A percentile compares a stretch with the other conserved stretches of the same genome.
These are phyloP conservation scores for Alternaria arbusti DNA, from an alignment of 2,329 filamentous ascomycete species.

Conservation along the genomic window DNA sequence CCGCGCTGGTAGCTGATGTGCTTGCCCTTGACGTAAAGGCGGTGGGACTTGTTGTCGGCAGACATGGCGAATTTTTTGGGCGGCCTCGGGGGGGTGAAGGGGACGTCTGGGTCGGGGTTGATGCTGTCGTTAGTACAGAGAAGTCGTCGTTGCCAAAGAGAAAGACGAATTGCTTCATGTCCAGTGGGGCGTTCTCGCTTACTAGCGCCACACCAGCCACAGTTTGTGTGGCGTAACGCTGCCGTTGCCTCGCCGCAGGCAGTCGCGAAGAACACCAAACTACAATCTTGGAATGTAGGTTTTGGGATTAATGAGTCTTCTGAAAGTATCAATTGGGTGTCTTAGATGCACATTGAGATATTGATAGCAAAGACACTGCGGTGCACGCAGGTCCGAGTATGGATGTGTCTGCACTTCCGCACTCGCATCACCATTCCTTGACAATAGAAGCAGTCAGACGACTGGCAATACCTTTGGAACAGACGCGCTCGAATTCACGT, in stretches of 20 bases:
- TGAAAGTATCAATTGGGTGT: neutral
- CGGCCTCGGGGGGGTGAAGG: conserved; percentile 30
- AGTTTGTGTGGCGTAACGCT: neutral
- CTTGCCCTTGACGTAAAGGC: conserved; percentile 70
- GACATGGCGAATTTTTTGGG: conserved; percentile 46
- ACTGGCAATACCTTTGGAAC: neutral
- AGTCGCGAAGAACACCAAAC: neutral
- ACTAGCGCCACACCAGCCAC: conserved; percentile 6
- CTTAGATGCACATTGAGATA: neutral
- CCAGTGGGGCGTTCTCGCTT: conserved; percentile 5
- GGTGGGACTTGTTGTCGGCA: conserved; percentile 45
- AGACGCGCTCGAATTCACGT: neutral
- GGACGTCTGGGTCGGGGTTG: conserved; percentile 35
- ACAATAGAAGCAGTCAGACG: neutral
- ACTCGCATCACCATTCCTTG: neutral
- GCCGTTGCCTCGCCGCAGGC: neutral
- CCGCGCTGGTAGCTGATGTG: conserved; percentile 91
- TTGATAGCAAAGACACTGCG: neutral
- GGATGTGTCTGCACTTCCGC: neutral
- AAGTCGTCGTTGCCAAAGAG: conserved; percentile 6
- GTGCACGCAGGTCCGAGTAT: neutral
- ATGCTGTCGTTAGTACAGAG: conserved; percentile 42
- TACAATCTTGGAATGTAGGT: neutral
- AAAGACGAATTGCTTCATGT: neutral
- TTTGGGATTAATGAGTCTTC: neutral